phyloP scores from a whole-genome alignment of 2,329 filamentous ascomycete species.

The Pseudocercospora musae region DNA sequence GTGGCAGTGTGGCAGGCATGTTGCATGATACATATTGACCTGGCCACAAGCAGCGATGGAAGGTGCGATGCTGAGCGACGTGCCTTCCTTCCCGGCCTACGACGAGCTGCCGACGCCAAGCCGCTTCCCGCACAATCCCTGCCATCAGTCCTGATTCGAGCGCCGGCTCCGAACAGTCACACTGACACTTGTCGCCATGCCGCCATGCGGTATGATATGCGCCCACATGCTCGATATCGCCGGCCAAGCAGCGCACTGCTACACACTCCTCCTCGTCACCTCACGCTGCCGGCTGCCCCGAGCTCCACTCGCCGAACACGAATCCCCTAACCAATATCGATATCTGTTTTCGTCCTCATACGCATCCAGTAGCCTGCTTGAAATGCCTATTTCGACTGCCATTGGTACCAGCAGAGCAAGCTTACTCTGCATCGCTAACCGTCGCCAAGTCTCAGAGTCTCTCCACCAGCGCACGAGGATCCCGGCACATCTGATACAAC shows the following conservation, averaged over 20 bases:
- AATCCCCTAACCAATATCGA: no score
- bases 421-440: not conserved
- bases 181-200: not conserved
- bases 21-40: no score
- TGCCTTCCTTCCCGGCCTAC: no score
- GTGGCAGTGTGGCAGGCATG: slow-evolving; percentile 5
- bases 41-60: slow-evolving; percentile 2
- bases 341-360: not conserved
- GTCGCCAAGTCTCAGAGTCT: not conserved
- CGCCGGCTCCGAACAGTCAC: slow-evolving; percentile 5
- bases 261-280: no score
- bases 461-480: not conserved
- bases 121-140: not conserved
- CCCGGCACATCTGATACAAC: not conserved
- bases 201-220: no score
- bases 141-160: slow-evolving; percentile 5
- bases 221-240: not conserved
- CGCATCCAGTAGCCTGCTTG: not conserved
- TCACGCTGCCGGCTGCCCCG: no score
- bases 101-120: not conserved
- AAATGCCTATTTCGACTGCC: not conserved
- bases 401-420: not conserved
- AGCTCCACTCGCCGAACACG: not conserved
- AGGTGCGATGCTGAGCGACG: not conserved
- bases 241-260: no score